Conservation (phyloP, 139 green algal genomes). For the Choricystis sp. region DNA sequence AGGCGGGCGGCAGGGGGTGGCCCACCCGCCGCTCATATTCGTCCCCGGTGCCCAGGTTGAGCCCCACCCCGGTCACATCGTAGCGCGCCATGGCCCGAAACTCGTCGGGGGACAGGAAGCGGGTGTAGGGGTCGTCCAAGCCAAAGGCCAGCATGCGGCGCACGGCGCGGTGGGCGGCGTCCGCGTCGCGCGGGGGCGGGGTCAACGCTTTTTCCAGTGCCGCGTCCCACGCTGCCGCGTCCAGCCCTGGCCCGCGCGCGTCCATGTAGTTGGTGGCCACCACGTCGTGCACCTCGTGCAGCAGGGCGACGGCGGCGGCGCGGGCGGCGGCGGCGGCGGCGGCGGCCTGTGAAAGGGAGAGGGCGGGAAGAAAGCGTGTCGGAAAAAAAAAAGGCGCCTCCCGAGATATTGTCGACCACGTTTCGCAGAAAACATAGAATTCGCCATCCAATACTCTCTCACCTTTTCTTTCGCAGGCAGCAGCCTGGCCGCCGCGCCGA, state of each 20-base stretch:
- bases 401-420: not conserved
- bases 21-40: constrained; percentile 28
- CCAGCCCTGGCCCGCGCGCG: constrained; percentile 11
- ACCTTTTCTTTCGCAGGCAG: not conserved
- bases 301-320: constrained; percentile 4
- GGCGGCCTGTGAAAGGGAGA: not conserved
- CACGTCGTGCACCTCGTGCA: constrained; percentile 53
- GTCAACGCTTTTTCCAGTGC: constrained; percentile 3
- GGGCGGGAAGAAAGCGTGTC: not conserved
- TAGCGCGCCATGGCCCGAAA: constrained; percentile 84
- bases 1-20: not conserved
- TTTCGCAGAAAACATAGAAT: too few relatives aligned
- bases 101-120: constrained; percentile 63
- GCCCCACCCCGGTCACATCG: constrained; percentile 82
- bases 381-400: not conserved
- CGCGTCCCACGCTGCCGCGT: not conserved
- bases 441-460: not conserved
- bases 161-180: constrained; percentile 10
- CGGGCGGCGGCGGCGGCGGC: not conserved
- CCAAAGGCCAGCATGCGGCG: constrained; percentile 40
- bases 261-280: constrained; percentile 66
- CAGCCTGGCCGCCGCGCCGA: too few relatives aligned
- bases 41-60: constrained; percentile 76
- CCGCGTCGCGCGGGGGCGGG: constrained; percentile 3
- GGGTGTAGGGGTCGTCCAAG: constrained; percentile 68